Evolutionary conservation across 2,329 filamentous ascomycete genomes (phyloP).

Genomic region (Fusarium coffeatum): DNA sequence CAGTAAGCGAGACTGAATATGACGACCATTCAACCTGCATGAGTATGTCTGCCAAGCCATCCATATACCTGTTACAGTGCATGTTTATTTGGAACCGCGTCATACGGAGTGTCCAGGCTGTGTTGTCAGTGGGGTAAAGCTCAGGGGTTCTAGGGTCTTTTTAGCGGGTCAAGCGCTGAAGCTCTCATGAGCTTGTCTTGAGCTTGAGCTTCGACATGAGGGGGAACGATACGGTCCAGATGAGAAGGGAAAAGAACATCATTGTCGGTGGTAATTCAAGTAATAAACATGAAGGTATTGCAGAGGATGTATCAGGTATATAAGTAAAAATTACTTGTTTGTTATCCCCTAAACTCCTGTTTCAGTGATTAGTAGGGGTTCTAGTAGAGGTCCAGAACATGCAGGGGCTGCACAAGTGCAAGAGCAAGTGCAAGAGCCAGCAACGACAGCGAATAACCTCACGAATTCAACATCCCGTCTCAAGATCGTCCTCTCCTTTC

Average conservation of each 20-base stretch:
- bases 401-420: constrained; percentile 22
- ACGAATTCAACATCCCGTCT: constrained; percentile 35
- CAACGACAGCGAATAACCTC: constrained; percentile 38
- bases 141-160: constrained; percentile 15
- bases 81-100: constrained; percentile 7
- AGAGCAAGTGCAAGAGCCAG: neutral
- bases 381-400: constrained; percentile 20
- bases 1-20: neutral
- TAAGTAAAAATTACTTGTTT: neutral
- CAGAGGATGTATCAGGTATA: too few species aligned
- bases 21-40: neutral
- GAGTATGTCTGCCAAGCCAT: neutral
- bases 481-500: constrained; percentile 31
- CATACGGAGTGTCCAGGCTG: constrained; percentile 2
- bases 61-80: neutral
- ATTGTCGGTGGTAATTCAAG: neutral
- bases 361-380: neutral
- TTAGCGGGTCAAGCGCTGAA: constrained; percentile 18
- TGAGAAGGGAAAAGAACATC: neutral
- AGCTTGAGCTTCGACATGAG: constrained; percentile 5
- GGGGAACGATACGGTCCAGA: constrained; percentile 6
- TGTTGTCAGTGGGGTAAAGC: constrained; percentile 18
- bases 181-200: constrained; percentile 17
- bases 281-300: neutral
- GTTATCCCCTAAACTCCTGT: neutral